A percentile compares a stretch with the other conserved stretches of the same genome.
These are phyloP conservation scores for Trichoderma sp. DNA, from an alignment of 2,329 filamentous ascomycete genomes.

Conservation along the genomic window DNA sequence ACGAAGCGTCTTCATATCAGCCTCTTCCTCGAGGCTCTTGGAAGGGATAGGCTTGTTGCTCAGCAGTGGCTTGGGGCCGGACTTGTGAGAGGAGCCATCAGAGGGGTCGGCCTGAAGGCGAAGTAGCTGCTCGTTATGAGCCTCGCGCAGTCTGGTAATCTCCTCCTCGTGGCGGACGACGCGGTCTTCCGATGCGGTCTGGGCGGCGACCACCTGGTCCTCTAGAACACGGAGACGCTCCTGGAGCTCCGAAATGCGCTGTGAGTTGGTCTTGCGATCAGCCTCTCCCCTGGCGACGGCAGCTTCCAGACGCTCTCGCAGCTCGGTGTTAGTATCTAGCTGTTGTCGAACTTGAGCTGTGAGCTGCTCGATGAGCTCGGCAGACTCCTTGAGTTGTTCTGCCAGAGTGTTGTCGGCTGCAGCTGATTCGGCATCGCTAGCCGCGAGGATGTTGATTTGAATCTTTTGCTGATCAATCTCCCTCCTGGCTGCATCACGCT, in stretches of 20 bases:
- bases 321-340: conserved; percentile 69
- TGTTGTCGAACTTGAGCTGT: conserved; percentile 77
- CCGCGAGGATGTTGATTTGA: conserved; percentile 57
- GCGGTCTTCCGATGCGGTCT: conserved; percentile 81
- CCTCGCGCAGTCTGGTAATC: conserved; percentile 69
- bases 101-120: conserved; percentile 62
- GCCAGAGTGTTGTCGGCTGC: conserved; percentile 63
- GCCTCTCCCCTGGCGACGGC: conserved; percentile 80
- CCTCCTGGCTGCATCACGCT: conserved; percentile 67
- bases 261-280: conserved; percentile 75
- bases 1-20: conserved; percentile 72
- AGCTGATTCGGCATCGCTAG: conserved; percentile 54
- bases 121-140: conserved; percentile 71
- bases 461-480: conserved; percentile 61
- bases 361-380: conserved; percentile 74
- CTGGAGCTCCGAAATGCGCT: conserved; percentile 81
- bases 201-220: conserved; percentile 76
- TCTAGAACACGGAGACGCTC: conserved; percentile 76
- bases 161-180: conserved; percentile 84
- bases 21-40: conserved; percentile 67
- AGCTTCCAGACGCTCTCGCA: conserved; percentile 72
- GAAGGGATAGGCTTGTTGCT: conserved; percentile 49
- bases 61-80: conserved; percentile 26
- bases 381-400: conserved; percentile 68
- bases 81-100: conserved; percentile 33